These are phyloP conservation scores for Pelargonium australe DNA, from an alignment of 441 rosid species.

Conservation along the genomic window DNA sequence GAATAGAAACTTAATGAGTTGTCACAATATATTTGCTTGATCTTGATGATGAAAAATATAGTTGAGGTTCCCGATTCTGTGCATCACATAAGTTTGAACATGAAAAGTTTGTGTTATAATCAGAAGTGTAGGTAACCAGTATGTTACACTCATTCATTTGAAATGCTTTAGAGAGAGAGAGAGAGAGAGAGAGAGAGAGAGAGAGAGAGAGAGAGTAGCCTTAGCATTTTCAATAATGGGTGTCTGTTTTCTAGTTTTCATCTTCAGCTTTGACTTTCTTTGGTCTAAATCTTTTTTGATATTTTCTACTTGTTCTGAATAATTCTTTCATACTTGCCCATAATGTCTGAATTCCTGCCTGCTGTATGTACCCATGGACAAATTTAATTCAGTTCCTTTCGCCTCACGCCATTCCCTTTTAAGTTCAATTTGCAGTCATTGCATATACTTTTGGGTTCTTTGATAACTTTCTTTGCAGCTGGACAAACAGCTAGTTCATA, in stretches of 20 bases:
- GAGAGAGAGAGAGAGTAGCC: too few relatives aligned
- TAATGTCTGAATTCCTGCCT: background rate
- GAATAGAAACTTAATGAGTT: background rate
- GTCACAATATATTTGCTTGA: background rate
- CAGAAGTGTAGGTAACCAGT: background rate
- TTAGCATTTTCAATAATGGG: too few relatives aligned
- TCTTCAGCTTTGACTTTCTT: too few relatives aligned
- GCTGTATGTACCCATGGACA: background rate
- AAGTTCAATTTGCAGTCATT: too few relatives aligned
- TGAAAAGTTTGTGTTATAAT: background rate
- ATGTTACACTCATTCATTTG: background rate
- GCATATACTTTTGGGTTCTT: too few relatives aligned
- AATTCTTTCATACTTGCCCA: too few relatives aligned
- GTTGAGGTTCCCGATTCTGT: background rate
- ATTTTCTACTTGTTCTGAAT: too few relatives aligned
- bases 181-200: too few relatives aligned
- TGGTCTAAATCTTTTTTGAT: too few relatives aligned
- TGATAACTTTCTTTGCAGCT: background rate
- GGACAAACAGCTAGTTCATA: background rate
- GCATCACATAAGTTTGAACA: too few relatives aligned
- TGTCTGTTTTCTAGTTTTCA: too few relatives aligned
- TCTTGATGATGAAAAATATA: background rate
- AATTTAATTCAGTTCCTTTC: background rate
- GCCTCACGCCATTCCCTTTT: too few relatives aligned
- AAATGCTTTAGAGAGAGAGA: background rate